Evolutionary conservation across 306 rosid species (phyloP).

Genomic region (Abrus precatorius): DNA sequence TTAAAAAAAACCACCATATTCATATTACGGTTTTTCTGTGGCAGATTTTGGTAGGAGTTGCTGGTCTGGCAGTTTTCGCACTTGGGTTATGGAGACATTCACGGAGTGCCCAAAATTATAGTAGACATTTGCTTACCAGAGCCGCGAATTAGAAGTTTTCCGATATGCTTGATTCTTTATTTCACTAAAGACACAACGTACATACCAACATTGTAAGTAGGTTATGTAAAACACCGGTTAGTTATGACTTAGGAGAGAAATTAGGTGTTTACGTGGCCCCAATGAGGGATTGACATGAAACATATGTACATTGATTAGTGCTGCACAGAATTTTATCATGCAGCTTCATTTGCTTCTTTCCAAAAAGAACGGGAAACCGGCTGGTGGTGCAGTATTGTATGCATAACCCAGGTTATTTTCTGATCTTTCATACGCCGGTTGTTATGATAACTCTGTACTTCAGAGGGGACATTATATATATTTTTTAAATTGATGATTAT

Average conservation of each 20-base stretch:
- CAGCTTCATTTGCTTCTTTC: constrained; percentile 11
- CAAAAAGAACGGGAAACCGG: constrained; percentile 13
- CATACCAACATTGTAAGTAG: constrained; percentile 41
- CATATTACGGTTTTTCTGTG: constrained; percentile 34
- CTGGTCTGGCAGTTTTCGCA: constrained; percentile 67
- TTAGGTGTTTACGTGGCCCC: constrained; percentile 34
- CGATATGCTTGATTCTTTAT: constrained; percentile 31
- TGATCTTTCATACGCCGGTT: too few relatives aligned
- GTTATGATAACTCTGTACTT: neutral
- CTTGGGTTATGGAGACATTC: constrained; percentile 79
- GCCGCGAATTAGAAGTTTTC: constrained; percentile 38
- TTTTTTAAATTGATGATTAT: too few relatives aligned
- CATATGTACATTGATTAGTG: constrained; percentile 20
- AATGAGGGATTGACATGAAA: constrained; percentile 45
- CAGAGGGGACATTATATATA: too few relatives aligned
- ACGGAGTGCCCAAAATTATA: constrained; percentile 60
- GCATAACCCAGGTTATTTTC: neutral
- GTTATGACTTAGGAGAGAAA: constrained; percentile 40
- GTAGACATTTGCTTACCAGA: constrained; percentile 43
- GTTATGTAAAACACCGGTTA: constrained; percentile 28
- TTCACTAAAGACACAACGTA: constrained; percentile 33
- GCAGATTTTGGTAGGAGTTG: constrained; percentile 81
- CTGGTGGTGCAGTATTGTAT: constrained; percentile 23
- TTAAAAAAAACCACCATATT: constrained; percentile 11
- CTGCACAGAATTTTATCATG: constrained; percentile 29